A percentile compares a stretch with the other conserved stretches of the same genome.
phyloP scores from a whole-genome alignment of 164 flowering plant genomes.

The Cinnamomum chago region DNA sequence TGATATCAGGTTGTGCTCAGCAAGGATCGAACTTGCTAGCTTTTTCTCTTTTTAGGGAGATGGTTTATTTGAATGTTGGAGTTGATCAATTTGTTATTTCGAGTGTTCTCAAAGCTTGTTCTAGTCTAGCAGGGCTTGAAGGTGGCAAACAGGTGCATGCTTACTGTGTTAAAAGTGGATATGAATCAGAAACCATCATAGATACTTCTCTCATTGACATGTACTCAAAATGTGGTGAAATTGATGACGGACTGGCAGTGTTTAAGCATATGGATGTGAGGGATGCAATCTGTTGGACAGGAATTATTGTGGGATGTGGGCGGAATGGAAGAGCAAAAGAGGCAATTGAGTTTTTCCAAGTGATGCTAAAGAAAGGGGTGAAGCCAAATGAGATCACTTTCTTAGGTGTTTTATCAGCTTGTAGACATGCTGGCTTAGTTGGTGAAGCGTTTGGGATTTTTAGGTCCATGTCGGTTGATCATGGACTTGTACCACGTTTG shows the following conservation, averaged over 20 bases:
- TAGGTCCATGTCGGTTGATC: conserved; percentile 15
- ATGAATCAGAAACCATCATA: conserved; percentile 17
- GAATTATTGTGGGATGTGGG: conserved; percentile 28
- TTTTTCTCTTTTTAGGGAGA: conserved; percentile 23
- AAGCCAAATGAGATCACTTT: conserved; percentile 26
- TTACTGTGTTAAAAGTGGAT: conserved; percentile 19
- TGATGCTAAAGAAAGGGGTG: conserved; percentile 21
- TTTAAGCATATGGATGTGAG: conserved; percentile 12
- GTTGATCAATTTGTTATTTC: conserved; percentile 26
- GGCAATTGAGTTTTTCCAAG: conserved; percentile 18
- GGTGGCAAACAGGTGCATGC: conserved; percentile 28
- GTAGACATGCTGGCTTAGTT: conserved; percentile 26
- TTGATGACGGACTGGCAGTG: conserved; percentile 18
- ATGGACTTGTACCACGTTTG: conserved; percentile 17
- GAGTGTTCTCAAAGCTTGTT: conserved; percentile 27
- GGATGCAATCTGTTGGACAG: conserved; percentile 28
- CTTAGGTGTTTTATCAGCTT: conserved; percentile 26
- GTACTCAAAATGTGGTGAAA: conserved; percentile 26
- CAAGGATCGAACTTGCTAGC: conserved; percentile 19
- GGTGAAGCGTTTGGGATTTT: conserved; percentile 21
- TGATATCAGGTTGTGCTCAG: conserved; percentile 20
- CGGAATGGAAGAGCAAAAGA: conserved; percentile 27
- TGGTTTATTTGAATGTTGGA: conserved; percentile 18
- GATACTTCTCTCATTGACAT: conserved; percentile 24
- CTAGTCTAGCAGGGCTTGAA: conserved; percentile 14